Evolutionary conservation across 2,329 filamentous ascomycete genomes (phyloP), one percentile per base, ranked within the genome.

Genomic region (Capronia americana): DNA sequence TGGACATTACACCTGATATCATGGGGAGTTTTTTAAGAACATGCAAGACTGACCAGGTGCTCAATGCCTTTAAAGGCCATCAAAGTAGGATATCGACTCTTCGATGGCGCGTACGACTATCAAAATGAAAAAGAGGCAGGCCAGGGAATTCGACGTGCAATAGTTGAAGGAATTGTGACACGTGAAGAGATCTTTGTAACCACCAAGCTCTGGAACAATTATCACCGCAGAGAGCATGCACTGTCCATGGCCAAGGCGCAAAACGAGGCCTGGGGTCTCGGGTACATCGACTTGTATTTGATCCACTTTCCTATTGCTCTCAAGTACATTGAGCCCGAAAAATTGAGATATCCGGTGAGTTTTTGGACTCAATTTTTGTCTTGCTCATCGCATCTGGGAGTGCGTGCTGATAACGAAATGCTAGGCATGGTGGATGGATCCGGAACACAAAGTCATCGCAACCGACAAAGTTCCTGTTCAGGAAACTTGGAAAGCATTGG

Each of bases 131-230:
- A 87, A 73, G 90, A 93, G 79, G 88, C 86, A 70, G 92, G 91
- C 66, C 81, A 93, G 77, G 92, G 92, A 74, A 85, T 94, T 55
- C 87, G 88, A 66, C 90, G 90, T 72, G 92, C 92, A 74, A 92
- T 95, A 80, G 86, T 90, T 76, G 92, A 95, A 10, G 90, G 91
- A 51, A 79, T 94, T 65, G 91, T 93, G 73, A 92, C 89, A 83
- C 90, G 92, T 67, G 88, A 91, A 79, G 92, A 97, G 26, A 90
- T 96, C 77, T 96, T 96, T 87, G 88, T 97, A 76, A 91, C 93
- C 71, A 92, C 90, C 80, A 97, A 96, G 85, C 89, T 97, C 65
- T 96, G 93, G 92, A 93, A 94, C 83, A 89, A 89, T 72, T 96
- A 93, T 87, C 92, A 96, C 84, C 90, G 94, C 75, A 85, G 84